Percentiles rank a stretch among this genome's conserved stretches.
phyloP scores from a whole-genome alignment of 2,329 filamentous ascomycete genomes.

The Periconia sp. region DNA sequence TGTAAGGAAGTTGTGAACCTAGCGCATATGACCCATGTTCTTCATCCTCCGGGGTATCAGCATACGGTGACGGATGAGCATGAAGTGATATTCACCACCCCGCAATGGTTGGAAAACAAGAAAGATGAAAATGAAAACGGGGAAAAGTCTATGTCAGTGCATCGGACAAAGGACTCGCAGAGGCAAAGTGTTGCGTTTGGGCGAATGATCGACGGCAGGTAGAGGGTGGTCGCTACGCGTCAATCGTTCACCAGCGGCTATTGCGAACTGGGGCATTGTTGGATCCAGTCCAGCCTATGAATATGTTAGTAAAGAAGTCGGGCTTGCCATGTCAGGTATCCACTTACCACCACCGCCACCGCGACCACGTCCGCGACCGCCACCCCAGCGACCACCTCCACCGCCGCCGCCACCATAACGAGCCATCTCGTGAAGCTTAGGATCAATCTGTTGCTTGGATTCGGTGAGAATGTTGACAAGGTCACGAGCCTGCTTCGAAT shows the following conservation, averaged over 20 bases:
- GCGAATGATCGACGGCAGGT: conserved; percentile 6
- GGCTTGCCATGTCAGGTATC: not conserved
- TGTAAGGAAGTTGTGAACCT: conserved; percentile 5
- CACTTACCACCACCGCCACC: conserved; percentile 51
- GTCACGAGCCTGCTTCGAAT: conserved; percentile 77
- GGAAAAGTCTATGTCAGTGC: conserved; percentile 28
- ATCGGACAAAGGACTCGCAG: conserved; percentile 15
- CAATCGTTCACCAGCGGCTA: conserved; percentile 42
- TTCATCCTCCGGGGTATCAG: conserved; percentile 35
- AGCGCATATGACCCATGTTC: conserved; percentile 17
- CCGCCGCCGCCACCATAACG: conserved; percentile 86
- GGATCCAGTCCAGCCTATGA: conserved; percentile 39
- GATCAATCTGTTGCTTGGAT: conserved; percentile 97
- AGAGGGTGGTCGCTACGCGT: conserved; percentile 7
- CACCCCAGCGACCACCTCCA: conserved; percentile 68
- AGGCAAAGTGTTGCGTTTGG: conserved; percentile 4
- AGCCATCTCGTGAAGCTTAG: conserved; percentile 92
- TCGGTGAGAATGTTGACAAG: conserved; percentile 89
- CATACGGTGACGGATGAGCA: conserved; percentile 19
- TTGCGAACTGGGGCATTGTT: conserved; percentile 44
- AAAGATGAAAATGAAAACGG: conserved; percentile 5
- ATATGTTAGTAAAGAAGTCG: conserved; percentile 16
- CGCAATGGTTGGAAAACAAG: conserved; percentile 5
- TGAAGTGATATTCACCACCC: not conserved
- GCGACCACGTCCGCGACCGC: conserved; percentile 65